A percentile compares a stretch with the other conserved stretches of the same genome.
These are phyloP conservation scores for Castanea mollissima DNA, from an alignment of 306 rosid genomes.

Conservation along the genomic window DNA sequence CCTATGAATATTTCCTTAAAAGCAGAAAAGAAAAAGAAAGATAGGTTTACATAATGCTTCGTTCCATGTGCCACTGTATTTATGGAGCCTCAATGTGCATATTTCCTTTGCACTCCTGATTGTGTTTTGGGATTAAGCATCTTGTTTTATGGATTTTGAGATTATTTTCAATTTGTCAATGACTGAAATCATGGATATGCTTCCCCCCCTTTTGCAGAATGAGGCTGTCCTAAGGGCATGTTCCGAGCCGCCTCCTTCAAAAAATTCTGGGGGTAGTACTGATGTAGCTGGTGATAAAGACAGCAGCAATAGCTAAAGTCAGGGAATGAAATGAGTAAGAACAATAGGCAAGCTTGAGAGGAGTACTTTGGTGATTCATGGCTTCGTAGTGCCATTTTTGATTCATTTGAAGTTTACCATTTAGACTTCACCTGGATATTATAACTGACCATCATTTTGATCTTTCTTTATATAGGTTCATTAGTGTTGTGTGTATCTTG, in stretches of 20 bases:
- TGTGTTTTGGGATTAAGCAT: not conserved
- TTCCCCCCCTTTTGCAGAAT: conserved; percentile 41
- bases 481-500: not conserved
- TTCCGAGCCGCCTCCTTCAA: conserved; percentile 58
- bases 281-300: conserved; percentile 25
- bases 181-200: not conserved
- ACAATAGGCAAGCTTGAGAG: conserved; percentile 13
- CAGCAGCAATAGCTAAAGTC: conserved; percentile 3
- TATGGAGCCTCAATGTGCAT: not conserved
- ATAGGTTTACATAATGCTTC: not conserved
- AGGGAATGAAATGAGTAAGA: conserved; percentile 23
- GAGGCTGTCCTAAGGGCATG: conserved; percentile 91
- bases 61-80: not conserved
- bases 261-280: conserved; percentile 30
- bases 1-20: not conserved
- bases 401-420: not conserved
- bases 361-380: conserved; percentile 1
- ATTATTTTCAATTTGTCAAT: not conserved
- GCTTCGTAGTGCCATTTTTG: conserved; percentile 1
- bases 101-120: not conserved
- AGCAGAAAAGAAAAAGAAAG: not conserved
- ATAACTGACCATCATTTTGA: conserved; percentile 10
- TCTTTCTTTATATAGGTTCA: not conserved
- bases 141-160: not conserved
- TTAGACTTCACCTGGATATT: not conserved